Conservation (phyloP, 1,139 yeast species). For the Suhomyces panamericanus region DNA sequence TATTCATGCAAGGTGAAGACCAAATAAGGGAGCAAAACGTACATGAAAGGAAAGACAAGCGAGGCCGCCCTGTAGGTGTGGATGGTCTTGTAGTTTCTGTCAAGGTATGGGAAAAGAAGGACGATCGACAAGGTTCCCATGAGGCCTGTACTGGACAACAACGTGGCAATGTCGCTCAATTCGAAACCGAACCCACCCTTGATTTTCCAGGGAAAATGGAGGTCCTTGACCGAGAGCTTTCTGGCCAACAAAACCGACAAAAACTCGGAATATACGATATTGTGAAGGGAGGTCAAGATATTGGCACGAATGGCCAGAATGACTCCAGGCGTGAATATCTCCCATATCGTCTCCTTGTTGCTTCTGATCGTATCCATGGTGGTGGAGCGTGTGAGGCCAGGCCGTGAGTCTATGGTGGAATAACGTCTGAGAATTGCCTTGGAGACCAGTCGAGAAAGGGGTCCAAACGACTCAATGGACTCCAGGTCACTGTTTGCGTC, state of each 20-base stretch:
- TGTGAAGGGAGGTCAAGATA: conserved; percentile 21
- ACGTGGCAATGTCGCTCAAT: conserved; percentile 24
- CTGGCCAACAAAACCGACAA: conserved; percentile 27
- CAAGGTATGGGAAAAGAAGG: conserved; percentile 26
- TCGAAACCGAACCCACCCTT: conserved; percentile 26
- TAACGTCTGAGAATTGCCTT: conserved; percentile 20
- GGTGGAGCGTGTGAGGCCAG: conserved; percentile 7
- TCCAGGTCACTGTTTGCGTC: conserved; percentile 3
- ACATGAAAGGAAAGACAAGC: conserved; percentile 25
- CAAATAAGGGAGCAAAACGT: conserved; percentile 24
- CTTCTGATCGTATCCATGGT: conserved; percentile 1
- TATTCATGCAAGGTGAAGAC: conserved; percentile 23
- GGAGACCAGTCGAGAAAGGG: conserved; percentile 7
- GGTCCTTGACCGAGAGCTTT: conserved; percentile 12
- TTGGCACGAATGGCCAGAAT: conserved; percentile 22
- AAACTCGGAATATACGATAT: conserved; percentile 24
- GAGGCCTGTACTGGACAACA: conserved; percentile 28
- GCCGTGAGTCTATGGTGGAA: conserved; percentile 14
- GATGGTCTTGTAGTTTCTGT: conserved; percentile 24
- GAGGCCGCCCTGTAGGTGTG: conserved; percentile 24
- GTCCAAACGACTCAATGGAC: conserved; percentile 11
- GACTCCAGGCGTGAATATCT: conserved; percentile 25
- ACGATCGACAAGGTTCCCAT: conserved; percentile 27
- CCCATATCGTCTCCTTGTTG: conserved; percentile 3
- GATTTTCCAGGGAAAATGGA: conserved; percentile 22